Base-by-base conservation (phyloP, 106 monocot genomes). In the Gastrodia elata region DNA sequence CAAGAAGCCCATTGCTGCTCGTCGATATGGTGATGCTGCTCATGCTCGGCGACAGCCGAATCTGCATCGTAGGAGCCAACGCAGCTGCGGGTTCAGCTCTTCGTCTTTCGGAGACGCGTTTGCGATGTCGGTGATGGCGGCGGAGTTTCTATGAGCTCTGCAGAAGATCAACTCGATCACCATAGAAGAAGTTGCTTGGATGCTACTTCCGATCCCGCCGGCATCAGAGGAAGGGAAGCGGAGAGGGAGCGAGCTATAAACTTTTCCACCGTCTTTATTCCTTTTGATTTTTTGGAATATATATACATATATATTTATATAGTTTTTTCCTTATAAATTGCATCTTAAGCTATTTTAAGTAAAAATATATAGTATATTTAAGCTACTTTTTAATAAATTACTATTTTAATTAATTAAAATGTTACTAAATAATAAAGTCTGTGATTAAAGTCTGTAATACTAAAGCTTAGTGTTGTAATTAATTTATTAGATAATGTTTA, bases 1-100 rank as follows among this genome's bases (percentile, higher is more conserved):
- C 91, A 58, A 91, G 75, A n/a, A 93, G 76, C 40, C 91, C 91
- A 80, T 88, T 82, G 79, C 61, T 83, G 76, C 81, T 84, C 56
- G 91, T 84, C 28, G 91, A 89, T 78, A 94, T 94, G 59, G 91
- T 91, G 83, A 94, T 89, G 89, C 91, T 94, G 80, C 91, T 89
- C 94, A 91, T 91, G 78, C 94, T 91, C 64, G 87, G 91, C 61
- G 94, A 94, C 48, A 91, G 71, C 80, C 91, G 89, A 84, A 94
- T 91, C 94, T 91, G 94, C 94, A 94, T 94, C 91, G 65, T 91
- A 68, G 84, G 73, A 16, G 70, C 75, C 73, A 64, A 16, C 75
- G 52, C 58, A 78, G 16, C 70, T 72, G 39, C 41, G 32, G 16
- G 70, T 44, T 7, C 73, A 68, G 56, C 84, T 61, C 42, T 36